Evolutionary conservation across 2,329 filamentous ascomycete species (phyloP).

Genomic region (Daldinia eschscholtzii): DNA sequence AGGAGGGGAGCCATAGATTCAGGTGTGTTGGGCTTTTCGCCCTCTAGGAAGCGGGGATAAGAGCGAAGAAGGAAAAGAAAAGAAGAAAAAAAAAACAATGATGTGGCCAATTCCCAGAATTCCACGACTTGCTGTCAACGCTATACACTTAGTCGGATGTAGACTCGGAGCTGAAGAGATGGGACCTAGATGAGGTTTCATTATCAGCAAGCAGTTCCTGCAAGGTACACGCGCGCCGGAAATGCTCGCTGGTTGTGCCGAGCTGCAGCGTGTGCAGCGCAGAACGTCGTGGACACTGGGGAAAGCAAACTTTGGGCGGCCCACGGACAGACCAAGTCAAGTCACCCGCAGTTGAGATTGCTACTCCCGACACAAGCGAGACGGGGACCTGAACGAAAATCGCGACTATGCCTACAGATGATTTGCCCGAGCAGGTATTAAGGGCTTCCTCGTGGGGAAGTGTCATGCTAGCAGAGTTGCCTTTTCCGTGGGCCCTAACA

Average conservation of each 20-base stretch:
- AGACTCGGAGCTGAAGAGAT: constrained; percentile 8
- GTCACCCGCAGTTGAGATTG: constrained; percentile 16
- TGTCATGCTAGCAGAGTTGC: background rate
- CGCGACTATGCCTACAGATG: constrained; percentile 9
- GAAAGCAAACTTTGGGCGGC: constrained; percentile 13
- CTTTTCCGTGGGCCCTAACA: constrained; percentile 8
- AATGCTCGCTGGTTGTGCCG: constrained; percentile 24
- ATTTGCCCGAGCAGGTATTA: background rate
- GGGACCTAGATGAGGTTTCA: constrained; percentile 28
- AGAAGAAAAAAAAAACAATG: background rate
- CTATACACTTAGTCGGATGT: constrained; percentile 8
- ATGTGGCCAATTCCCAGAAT: constrained; percentile 17
- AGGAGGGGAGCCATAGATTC: background rate
- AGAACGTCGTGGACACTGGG: constrained; percentile 20
- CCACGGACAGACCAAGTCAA: constrained; percentile 19
- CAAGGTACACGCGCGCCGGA: constrained; percentile 41
- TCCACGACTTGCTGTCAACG: constrained; percentile 18
- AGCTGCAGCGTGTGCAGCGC: constrained; percentile 15
- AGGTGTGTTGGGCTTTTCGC: constrained; percentile 21
- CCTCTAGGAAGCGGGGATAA: constrained; percentile 11
- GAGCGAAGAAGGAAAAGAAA: background rate
- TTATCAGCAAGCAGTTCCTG: constrained; percentile 32
- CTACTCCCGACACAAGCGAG: constrained; percentile 31
- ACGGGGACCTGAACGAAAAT: constrained; percentile 7
- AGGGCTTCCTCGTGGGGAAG: background rate